A percentile compares a stretch with the other conserved stretches of the same genome.
phyloP scores from a whole-genome alignment of 257 asterid species.

The Verbena officinalis region DNA sequence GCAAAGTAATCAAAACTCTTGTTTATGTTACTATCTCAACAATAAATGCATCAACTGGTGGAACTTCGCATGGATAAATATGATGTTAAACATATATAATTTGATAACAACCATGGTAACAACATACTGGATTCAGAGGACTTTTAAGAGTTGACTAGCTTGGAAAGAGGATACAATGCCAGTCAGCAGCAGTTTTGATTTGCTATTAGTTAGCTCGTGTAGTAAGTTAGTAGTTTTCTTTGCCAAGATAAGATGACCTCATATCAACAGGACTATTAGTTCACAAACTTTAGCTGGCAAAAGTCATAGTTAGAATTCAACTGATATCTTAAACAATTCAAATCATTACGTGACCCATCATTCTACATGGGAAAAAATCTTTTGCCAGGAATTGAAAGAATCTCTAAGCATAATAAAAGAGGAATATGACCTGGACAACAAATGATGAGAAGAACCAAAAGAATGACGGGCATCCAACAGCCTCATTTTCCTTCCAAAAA shows the following conservation, averaged over 20 bases:
- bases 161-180: conserved; percentile 8
- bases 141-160: conserved; percentile 4
- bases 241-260: conserved; percentile 5
- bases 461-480: conserved; percentile 77
- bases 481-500: conserved; percentile 74
- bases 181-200: not conserved
- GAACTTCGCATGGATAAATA: not conserved
- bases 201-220: not conserved
- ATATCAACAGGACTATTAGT: not conserved
- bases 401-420: conserved; percentile 22
- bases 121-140: conserved; percentile 12
- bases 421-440: conserved; percentile 69
- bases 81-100: not conserved
- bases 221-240: not conserved
- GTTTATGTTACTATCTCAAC: not conserved
- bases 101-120: not conserved
- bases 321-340: conserved; percentile 14
- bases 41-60: conserved; percentile 9
- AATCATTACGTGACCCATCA: conserved; percentile 20
- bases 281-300: conserved; percentile 21
- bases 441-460: conserved; percentile 72
- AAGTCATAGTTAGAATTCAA: not conserved
- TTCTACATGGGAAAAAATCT: conserved; percentile 7
- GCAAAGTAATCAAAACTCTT: conserved; percentile 1
- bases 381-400: conserved; percentile 18